Evolutionary conservation across 768 basidiomycete species (phyloP), one percentile per base, ranked within the genome.

Genomic region (Termitomyces bulborhizus): DNA sequence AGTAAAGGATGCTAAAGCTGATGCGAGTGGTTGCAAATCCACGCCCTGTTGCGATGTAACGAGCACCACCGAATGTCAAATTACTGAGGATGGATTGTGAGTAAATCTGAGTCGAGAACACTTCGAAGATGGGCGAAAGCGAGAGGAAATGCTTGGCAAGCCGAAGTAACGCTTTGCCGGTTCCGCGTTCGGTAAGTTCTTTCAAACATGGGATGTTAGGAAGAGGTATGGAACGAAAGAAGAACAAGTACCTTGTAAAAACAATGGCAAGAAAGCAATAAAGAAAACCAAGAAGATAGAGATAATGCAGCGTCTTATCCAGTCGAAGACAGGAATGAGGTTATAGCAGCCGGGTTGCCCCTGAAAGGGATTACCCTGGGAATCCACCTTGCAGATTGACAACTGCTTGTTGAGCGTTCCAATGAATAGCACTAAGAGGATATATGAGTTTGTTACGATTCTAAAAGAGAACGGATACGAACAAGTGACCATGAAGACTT

Each of bases 261-360:
- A 98, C 56, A 98, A 76, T 4, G 95, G 95, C 69, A 98, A 78
- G 80, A 98, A 98, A 39, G 95, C 92, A 62, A 98, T 93, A 78
- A 94, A 87, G 81, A 99, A 98, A 60, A 99, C 96, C 77, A 99
- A 81, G 82, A 98, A 98, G 64, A 99, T 98, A 53, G 94, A 96
- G 60, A 95, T 73, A 67, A 99, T 93, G 70, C 91, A 97, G 54
- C 94, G 92, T 69, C 89, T 87, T 69, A 98, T 94, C 97, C 97
- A 99, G 65, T 93, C 89, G 69, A 96, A 98, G 49, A 98, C 94
- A 21, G 96, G 96, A 53, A 89, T 85, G 49, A 98, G 84, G 71
- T 96, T 94, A 74, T 98, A 98, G 72, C 97, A 98, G 55, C 91
- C 95, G 47, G 84, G 81, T 68, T 96, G 94, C 31, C 91, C 93